Conservation (phyloP, 495 filamentous ascomycete species). For the Annulohypoxylon maeteangense region DNA sequence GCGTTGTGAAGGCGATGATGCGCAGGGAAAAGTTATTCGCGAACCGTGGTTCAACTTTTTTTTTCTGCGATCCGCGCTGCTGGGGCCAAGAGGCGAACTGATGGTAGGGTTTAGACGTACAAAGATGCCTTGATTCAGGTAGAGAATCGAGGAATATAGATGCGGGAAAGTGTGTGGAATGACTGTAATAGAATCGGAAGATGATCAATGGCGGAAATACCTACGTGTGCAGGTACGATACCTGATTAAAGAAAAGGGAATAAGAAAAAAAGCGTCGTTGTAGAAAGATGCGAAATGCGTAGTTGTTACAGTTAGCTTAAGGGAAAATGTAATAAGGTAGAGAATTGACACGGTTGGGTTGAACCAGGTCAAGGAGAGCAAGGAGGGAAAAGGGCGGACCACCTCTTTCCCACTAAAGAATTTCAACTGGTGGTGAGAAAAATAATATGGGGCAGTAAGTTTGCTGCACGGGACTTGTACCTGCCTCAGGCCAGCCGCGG, state of each 20-base stretch:
- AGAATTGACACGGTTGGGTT: slow-evolving; percentile 45
- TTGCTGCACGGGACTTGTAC: slow-evolving; percentile 27
- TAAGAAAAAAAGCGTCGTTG: slow-evolving; percentile 21
- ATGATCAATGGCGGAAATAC: slow-evolving; percentile 21
- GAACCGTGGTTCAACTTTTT: slow-evolving; percentile 38
- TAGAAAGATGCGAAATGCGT: slow-evolving; percentile 21
- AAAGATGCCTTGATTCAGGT: slow-evolving; percentile 11
- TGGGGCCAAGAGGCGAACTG: slow-evolving; percentile 26
- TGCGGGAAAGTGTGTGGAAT: slow-evolving; percentile 16
- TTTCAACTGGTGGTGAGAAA: slow-evolving; percentile 15
- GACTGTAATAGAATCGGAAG: slow-evolving; percentile 27
- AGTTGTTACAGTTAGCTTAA: slow-evolving; percentile 29
- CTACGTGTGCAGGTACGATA: slow-evolving; percentile 18
- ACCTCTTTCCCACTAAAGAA: slow-evolving; percentile 24
- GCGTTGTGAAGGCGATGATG: slow-evolving; percentile 17
- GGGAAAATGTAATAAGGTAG: slow-evolving; percentile 32
- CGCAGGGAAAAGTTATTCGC: slow-evolving; percentile 35
- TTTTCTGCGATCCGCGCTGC: slow-evolving; percentile 42
- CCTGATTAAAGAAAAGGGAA: slow-evolving; percentile 14
- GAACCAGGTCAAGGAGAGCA: slow-evolving; percentile 11
- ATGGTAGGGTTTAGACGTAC: slow-evolving; percentile 12
- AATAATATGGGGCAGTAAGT: slow-evolving; percentile 10
- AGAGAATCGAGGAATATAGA: slow-evolving; percentile 14
- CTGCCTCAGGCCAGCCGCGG: slow-evolving; percentile 11
- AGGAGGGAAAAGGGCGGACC: slow-evolving; percentile 17